Conservation (phyloP, 2,329 filamentous ascomycete genomes). For the Colletotrichum tanaceti region DNA sequence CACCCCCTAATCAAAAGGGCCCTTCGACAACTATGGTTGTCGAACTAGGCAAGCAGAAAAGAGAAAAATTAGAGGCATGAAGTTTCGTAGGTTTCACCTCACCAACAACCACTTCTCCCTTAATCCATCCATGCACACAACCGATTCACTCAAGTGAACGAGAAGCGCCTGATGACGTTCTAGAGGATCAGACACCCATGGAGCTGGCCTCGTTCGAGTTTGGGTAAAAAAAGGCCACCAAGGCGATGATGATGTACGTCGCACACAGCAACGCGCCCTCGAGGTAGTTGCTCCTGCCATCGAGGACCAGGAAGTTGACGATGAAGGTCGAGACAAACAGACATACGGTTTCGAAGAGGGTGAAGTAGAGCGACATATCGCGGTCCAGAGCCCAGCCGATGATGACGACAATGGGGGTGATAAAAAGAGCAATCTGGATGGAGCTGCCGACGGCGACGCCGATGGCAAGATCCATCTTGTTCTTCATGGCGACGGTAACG, state of each 20-base stretch:
- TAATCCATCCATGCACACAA: neutral
- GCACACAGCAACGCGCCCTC: conserved; percentile 78
- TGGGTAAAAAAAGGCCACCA: conserved; percentile 76
- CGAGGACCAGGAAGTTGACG: conserved; percentile 87
- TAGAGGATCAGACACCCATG: conserved; percentile 38
- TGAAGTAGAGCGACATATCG: conserved; percentile 86
- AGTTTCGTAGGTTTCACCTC: conserved; percentile 27
- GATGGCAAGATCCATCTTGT: conserved; percentile 81
- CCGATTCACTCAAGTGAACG: neutral
- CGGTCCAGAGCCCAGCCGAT: conserved; percentile 76
- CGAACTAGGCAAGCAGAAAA: neutral
- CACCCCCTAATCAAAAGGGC: conserved; percentile 19
- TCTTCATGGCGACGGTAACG: conserved; percentile 76
- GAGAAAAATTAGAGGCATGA: conserved; percentile 1
- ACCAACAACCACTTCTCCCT: conserved; percentile 20
- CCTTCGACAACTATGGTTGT: neutral
- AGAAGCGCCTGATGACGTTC: neutral
- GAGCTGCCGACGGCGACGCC: conserved; percentile 77
- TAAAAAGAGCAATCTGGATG: conserved; percentile 78
- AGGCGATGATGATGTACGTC: conserved; percentile 74
- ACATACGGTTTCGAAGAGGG: conserved; percentile 87
- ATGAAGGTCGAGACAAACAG: conserved; percentile 87
- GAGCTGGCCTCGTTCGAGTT: conserved; percentile 59
- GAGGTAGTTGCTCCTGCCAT: conserved; percentile 87
- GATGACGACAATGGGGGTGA: conserved; percentile 77